Conservation (phyloP, 306 rosid genomes). For the Gastrolobium bilobum region DNA sequence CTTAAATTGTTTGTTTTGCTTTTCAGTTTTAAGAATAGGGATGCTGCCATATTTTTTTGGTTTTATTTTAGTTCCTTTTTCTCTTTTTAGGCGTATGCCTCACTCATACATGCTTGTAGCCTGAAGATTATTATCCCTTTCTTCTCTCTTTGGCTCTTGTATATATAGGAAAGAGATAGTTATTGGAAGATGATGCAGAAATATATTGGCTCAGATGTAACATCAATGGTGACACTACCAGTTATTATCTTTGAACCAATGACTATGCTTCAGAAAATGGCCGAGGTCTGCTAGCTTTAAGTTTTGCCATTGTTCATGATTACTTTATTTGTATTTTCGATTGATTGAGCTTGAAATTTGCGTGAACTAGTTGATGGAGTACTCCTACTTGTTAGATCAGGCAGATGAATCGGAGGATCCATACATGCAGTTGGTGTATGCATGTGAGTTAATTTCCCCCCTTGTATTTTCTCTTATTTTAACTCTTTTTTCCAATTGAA, state of each 20-base stretch:
- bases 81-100: slow-evolving; percentile 4
- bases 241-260: slow-evolving; percentile 93
- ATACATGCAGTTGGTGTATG: slow-evolving; percentile 77
- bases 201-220: slow-evolving; percentile 84
- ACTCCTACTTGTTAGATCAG: slow-evolving; percentile 79
- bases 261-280: slow-evolving; percentile 96
- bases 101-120: slow-evolving; percentile 30
- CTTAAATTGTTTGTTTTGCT: slow-evolving; percentile 22
- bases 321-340: slow-evolving; percentile 14
- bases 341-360: slow-evolving; percentile 43
- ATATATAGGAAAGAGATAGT: slow-evolving; percentile 82
- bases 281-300: slow-evolving; percentile 74
- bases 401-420: slow-evolving; percentile 96
- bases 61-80: slow-evolving; percentile 1
- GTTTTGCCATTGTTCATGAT: slow-evolving; percentile 14
- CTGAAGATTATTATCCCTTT: slow-evolving; percentile 11
- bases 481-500: background rate
- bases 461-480: slow-evolving; percentile 19
- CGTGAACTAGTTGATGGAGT: slow-evolving; percentile 86
- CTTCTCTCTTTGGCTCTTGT: slow-evolving; percentile 29
- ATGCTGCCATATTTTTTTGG: background rate
- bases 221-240: slow-evolving; percentile 93
- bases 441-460: slow-evolving; percentile 63
- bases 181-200: slow-evolving; percentile 98
- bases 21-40: slow-evolving; percentile 12